These are phyloP conservation scores for Hordeum pubiflorum DNA, from an alignment of 202 grass and related monocot species.

Conservation along the genomic window DNA sequence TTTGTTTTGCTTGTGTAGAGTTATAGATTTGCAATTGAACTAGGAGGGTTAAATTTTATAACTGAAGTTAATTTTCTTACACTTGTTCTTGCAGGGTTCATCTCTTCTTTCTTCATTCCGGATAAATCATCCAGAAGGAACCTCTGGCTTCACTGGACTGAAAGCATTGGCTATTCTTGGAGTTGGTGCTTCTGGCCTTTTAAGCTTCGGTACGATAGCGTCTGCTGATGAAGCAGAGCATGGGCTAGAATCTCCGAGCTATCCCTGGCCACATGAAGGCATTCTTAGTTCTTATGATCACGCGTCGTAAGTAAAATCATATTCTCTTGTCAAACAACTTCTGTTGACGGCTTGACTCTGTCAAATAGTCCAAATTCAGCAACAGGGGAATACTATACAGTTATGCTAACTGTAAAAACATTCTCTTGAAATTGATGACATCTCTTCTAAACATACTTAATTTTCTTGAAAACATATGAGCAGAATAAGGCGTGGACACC, in stretches of 20 bases:
- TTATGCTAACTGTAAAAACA: neutral
- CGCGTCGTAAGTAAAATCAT: conserved; percentile 62
- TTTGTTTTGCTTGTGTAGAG: too few species aligned
- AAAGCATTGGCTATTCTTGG: conserved; percentile 71
- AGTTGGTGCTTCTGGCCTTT: conserved; percentile 61
- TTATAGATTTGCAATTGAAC: neutral
- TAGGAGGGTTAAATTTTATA: neutral
- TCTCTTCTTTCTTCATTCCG: conserved; percentile 38
- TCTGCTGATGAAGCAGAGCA: conserved; percentile 94
- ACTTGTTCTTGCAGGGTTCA: conserved; percentile 31
- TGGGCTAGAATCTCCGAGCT: conserved; percentile 52
- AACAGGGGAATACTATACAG: neutral
- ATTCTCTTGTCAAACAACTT: neutral
- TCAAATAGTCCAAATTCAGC: neutral
- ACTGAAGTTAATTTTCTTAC: neutral
- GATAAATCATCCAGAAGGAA: conserved; percentile 39
- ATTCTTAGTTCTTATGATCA: conserved; percentile 96
- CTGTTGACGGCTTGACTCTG: neutral
- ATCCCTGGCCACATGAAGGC: conserved; percentile 93
- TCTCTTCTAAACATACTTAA: neutral
- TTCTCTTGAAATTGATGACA: neutral
- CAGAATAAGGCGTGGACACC: conserved; percentile 92
- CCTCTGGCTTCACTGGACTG: conserved; percentile 33
- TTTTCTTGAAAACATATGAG: neutral
- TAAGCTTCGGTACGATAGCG: conserved; percentile 65